Base-by-base conservation (phyloP, 176 grass and related monocot genomes). In the Eragrostis curvula region DNA sequence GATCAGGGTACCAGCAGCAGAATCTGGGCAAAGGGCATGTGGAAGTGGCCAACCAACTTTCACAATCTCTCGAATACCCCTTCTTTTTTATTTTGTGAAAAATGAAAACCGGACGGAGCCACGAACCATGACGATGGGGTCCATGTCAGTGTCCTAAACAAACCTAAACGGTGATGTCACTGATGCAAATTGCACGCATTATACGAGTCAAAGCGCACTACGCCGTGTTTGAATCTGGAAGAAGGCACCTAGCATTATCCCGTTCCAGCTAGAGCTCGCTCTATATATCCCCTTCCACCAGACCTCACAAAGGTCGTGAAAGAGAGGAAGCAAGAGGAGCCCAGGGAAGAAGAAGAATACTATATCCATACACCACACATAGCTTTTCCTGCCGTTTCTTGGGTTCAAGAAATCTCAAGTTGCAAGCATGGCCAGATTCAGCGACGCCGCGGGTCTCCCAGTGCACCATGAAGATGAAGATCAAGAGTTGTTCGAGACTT, bases 401-500 rank as follows among this genome's bases (percentile, higher is more conserved):
- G 59, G 18, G 25, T 73, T 81, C 42, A 3, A 73, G 72, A 85
- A 40, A 74, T 41, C 52, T 52, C 42, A 42, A 45, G 12, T 44
- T 3, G 47, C 58, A 42, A 68, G 46, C 70, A 83, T 89, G 85
- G 30, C 62, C 56, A 83, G 52, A 67, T 90, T 75, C 60, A 27
- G 42, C 68, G 81, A 50, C 28, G 88, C 84, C 36, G 63, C 24
- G 41, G 52, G 11, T 15, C 40, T 92, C 45, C 42, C 79, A 8
- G 79, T 16, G 84, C 27, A 69, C 73, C 78, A 66, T 29, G 90
- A 88, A 84, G 84, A 87, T 0, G 84, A 87, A 2, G 84, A 93
- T 9, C 81, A 82, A 8, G 93, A 96, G 47, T 25, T 96, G 42
- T 85, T 82, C 39, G 88, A 88, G 81, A 86, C 86, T 21, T 93